Evolutionary conservation across 164 flowering plant genomes (phyloP).

Genomic region (Macadamia integrifolia): DNA sequence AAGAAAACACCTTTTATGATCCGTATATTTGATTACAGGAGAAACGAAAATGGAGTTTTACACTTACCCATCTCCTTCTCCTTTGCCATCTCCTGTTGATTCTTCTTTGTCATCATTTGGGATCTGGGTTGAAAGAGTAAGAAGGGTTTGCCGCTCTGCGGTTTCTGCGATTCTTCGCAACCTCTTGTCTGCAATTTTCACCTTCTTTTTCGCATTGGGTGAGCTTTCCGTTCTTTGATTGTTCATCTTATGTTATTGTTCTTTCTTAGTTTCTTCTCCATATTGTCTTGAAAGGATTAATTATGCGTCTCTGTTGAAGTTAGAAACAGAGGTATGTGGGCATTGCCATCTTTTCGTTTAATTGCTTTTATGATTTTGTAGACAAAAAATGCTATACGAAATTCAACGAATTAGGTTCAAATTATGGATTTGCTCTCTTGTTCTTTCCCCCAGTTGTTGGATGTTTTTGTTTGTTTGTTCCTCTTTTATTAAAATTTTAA

Average conservation of each 20-base stretch:
- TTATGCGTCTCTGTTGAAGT: background rate
- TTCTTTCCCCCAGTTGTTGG: no score
- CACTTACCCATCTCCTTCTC: conserved; percentile 41
- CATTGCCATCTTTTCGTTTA: background rate
- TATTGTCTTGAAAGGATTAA: background rate
- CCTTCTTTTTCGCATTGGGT: conserved; percentile 82
- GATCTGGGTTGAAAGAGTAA: conserved; percentile 38
- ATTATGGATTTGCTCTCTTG: background rate
- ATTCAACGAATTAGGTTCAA: background rate
- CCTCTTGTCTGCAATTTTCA: conserved; percentile 68
- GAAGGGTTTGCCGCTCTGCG: conserved; percentile 32
- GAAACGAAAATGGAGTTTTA: conserved; percentile 45
- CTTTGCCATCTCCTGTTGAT: conserved; percentile 14
- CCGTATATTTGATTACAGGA: no score
- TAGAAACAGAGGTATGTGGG: background rate
- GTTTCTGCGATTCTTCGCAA: conserved; percentile 61
- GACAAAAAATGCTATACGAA: background rate
- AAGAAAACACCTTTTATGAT: no score
- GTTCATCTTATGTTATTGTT: background rate
- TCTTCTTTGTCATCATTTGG: conserved; percentile 23
- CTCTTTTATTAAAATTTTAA: no score
- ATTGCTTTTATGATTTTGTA: background rate
- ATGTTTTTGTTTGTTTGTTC: no score
- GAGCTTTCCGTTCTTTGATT: conserved; percentile 13
- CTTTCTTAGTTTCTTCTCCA: background rate